phyloP scores from a whole-genome alignment of 371 early-diverging fungal species.

The Syncephalis plumigaleata region DNA sequence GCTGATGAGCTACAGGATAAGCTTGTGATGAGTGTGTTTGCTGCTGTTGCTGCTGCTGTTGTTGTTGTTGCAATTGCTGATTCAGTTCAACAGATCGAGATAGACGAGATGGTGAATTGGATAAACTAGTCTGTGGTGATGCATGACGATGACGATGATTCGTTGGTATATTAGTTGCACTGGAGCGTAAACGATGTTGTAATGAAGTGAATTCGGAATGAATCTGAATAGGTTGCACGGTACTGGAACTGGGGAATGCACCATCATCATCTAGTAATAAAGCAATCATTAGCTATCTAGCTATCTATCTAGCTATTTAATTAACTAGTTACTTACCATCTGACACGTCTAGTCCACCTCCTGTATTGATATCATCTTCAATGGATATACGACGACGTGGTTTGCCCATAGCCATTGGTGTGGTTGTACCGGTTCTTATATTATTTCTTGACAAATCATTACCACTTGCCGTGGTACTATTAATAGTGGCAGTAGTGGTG shows the following conservation, averaged over 20 bases:
- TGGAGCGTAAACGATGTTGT: no score
- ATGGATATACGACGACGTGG: background rate
- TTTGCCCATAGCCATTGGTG: background rate
- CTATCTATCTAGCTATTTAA: constrained; percentile 7
- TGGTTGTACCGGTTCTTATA: no score
- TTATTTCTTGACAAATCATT: no score
- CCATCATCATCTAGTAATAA: constrained; percentile 24
- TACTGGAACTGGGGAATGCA: constrained; percentile 30
- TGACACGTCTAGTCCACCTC: background rate
- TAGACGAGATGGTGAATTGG: constrained; percentile 11
- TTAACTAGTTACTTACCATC: constrained; percentile 9
- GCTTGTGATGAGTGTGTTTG: background rate
- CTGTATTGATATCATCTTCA: constrained; percentile 5
- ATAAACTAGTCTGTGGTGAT: constrained; percentile 9
- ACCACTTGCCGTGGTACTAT: constrained; percentile 1
- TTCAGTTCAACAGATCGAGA: constrained; percentile 14
- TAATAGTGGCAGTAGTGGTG: constrained; percentile 1
- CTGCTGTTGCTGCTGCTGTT: constrained; percentile 2
- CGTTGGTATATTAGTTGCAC: background rate
- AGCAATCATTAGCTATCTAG: no score
- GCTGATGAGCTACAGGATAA: background rate
- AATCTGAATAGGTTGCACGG: constrained; percentile 33
- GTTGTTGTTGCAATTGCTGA: constrained; percentile 5
- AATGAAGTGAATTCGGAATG: no score
- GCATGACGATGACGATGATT: constrained; percentile 7